Conservation (phyloP, 2,329 filamentous ascomycete species). For the Rhynchosporium agropyri region DNA sequence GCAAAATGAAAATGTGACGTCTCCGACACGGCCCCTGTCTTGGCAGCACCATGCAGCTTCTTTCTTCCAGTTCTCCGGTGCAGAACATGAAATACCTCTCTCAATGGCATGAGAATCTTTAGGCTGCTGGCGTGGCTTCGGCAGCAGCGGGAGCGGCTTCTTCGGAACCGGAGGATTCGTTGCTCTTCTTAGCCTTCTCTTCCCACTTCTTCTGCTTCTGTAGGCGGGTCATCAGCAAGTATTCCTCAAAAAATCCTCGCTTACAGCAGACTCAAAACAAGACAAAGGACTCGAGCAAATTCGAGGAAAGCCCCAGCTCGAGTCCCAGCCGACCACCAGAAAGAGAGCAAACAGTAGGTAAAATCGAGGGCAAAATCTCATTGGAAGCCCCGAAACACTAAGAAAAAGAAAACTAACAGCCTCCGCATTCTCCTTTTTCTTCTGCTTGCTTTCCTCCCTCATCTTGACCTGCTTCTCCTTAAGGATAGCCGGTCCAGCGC, state of each 20-base stretch:
- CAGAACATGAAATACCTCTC: neutral
- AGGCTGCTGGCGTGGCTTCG: constrained; percentile 18
- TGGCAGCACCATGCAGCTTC: neutral
- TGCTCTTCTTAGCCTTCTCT: constrained; percentile 42
- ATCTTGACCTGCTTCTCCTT: constrained; percentile 44
- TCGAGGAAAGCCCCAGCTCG: neutral
- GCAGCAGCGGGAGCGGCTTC: constrained; percentile 11
- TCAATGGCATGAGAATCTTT: neutral
- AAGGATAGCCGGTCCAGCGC: constrained; percentile 42
- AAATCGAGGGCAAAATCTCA: constrained; percentile 6
- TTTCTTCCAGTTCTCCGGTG: no score
- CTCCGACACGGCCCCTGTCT: neutral
- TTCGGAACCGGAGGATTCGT: constrained; percentile 29
- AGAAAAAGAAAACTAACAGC: constrained; percentile 14
- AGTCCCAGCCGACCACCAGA: no score
- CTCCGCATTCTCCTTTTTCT: constrained; percentile 41
- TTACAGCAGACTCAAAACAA: neutral
- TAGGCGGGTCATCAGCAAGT: neutral
- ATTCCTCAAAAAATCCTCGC: neutral
- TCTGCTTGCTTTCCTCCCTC: constrained; percentile 39
- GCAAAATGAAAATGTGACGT: neutral
- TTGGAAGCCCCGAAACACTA: constrained; percentile 8
- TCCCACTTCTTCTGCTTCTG: constrained; percentile 33
- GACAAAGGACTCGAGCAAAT: neutral
- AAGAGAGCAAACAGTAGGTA: neutral